These are phyloP conservation scores for Colletotrichum sp. DNA, from an alignment of 2,329 filamentous ascomycete genomes.

Conservation along the genomic window DNA sequence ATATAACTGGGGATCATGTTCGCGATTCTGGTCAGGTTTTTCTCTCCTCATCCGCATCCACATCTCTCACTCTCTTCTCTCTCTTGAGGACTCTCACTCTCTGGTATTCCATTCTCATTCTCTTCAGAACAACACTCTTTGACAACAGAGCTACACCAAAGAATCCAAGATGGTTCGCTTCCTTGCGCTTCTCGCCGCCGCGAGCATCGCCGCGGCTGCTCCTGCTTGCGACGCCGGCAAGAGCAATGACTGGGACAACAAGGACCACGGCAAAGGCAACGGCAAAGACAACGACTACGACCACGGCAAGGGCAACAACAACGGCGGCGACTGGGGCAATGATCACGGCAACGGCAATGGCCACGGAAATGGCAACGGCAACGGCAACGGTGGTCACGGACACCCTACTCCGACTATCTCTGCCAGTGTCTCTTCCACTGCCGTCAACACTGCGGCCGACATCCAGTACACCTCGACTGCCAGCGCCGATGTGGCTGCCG, in stretches of 20 bases:
- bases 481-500: slow-evolving; percentile 54
- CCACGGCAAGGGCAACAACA: background rate
- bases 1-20: background rate
- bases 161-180: background rate
- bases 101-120: background rate
- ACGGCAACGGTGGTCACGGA: background rate
- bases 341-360: background rate
- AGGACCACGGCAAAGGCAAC: background rate
- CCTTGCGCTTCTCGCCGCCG: background rate
- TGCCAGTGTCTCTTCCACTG: background rate
- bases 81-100: background rate
- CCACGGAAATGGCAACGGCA: background rate
- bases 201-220: background rate
- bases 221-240: background rate
- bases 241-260: background rate
- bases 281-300: background rate
- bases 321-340: background rate
- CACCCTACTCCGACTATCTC: background rate
- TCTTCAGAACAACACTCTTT: background rate
- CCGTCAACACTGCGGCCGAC: background rate
- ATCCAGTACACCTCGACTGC: slow-evolving; percentile 54
- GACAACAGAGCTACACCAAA: background rate
- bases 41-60: background rate
- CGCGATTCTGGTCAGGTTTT: background rate
- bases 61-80: background rate